Percentiles rank a stretch among this genome's conserved stretches.
Evolutionary conservation across 257 asterid genomes (phyloP).

Genomic region (Rubia yunnanensis): DNA sequence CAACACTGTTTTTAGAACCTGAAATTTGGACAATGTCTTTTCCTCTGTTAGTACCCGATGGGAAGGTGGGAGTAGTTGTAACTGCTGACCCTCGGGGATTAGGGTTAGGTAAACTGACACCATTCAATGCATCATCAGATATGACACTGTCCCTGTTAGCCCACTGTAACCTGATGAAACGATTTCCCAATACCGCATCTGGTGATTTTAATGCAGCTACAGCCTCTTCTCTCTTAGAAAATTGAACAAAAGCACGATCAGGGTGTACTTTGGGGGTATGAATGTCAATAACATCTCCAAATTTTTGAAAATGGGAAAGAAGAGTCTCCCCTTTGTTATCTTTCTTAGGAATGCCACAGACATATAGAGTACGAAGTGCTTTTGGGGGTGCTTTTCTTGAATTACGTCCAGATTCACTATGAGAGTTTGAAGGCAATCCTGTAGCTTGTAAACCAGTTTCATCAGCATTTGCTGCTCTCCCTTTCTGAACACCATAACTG

Average conservation of each 20-base stretch:
- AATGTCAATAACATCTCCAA: constrained; percentile 78
- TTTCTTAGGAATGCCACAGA: constrained; percentile 67
- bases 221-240: constrained; percentile 84
- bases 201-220: constrained; percentile 86
- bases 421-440: constrained; percentile 41
- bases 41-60: constrained; percentile 31
- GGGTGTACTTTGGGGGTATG: constrained; percentile 50
- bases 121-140: constrained; percentile 49
- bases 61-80: constrained; percentile 29
- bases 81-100: constrained; percentile 21
- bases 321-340: constrained; percentile 88
- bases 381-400: constrained; percentile 54
- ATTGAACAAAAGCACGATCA: constrained; percentile 90
- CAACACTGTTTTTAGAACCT: constrained; percentile 30
- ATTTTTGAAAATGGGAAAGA: constrained; percentile 82
- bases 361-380: constrained; percentile 77
- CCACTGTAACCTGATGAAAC: constrained; percentile 95
- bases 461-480: constrained; percentile 33
- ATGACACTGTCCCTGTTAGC: constrained; percentile 77
- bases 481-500: constrained; percentile 27
- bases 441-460: constrained; percentile 29
- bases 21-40: constrained; percentile 41
- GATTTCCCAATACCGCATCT: constrained; percentile 98
- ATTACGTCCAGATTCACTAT: constrained; percentile 40
- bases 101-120: constrained; percentile 22